Base-by-base conservation (phyloP, 2,329 filamentous ascomycete genomes). In the Hypoxylon sp. region DNA sequence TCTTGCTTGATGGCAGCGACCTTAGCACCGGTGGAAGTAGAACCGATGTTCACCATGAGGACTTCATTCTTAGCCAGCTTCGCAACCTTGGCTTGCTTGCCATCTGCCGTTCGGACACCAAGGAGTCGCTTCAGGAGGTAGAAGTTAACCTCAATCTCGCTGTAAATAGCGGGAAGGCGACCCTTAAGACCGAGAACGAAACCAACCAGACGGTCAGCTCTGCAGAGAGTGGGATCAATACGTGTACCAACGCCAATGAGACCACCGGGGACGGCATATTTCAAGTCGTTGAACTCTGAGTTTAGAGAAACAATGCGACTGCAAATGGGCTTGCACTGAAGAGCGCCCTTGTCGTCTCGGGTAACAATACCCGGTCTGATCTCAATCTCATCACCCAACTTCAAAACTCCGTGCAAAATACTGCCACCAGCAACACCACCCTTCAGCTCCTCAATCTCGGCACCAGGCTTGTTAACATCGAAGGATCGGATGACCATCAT, bases 401-500 rank as follows among this genome's bases (percentile, higher is more conserved):
- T 98, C 76, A 99, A 84, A 63, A 99, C 94, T 87, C 96, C 96
- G 79, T 95, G 97, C 74, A 99, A 85, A 79, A 99, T 98, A 82
- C 90, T 94, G 73, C 96, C 96, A 90, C 96, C 96, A 75, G 96
- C 96, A 80, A 99, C 96, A 89, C 96, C 96, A 79, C 96, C 96
- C 88, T 98, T 98, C 70, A 99, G 87, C 75, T 99, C 96, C 67
- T 98, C 95, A 72, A 99, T 98, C 83, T 98, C 96, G 45, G 96
- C 94, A 88, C 96, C 96, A 45, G 96, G 96, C 88, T 99, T 99
- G 90, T 99, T 99, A 78, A 99, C 97, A 79, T 99, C 96, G 81
- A 99, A 99, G 1, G 95, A 98, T 81, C 96, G 93, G 81, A 99
- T 99, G 79, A 99, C 91, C 77, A 99, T 99, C 93, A 99, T 98